Evolutionary conservation across 139 green algal species (phyloP), one percentile per base, ranked within the genome.

Genomic region (Chlorella sp.): DNA sequence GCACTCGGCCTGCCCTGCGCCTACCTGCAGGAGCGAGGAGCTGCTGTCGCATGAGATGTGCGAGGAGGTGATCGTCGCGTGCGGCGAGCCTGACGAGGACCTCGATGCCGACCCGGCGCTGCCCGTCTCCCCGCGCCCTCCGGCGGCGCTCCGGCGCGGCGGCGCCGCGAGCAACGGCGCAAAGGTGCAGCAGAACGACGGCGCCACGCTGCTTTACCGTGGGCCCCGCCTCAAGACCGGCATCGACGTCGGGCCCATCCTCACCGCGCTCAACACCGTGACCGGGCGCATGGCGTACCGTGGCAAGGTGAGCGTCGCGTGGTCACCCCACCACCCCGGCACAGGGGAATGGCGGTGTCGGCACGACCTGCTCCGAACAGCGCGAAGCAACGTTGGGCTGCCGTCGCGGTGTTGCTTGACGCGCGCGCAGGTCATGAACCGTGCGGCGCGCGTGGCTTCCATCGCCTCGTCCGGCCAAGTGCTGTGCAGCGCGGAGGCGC

Each of bases 251-350:
- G 76, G 76, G 0, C 26, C 62, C 55, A 70, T 73, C 31, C 65
- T 81, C 34, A 64, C 70, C 30, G 36, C 42, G 35, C 65, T 81
- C 35, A 70, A 81, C 76, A 74, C 76, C 35, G 71, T 77, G 33
- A 81, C 76, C 2, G 76, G 76, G 35, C 76, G 76, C 70, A 81
- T 81, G 76, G 71, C 76, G 3, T 81, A 81, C 51, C 64, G 76
- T 5, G 76, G 76, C 35, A 76, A 72, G 63, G 63, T 77, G 30
- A 50, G n/a, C n/a, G n/a, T n/a, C n/a, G n/a, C n/a, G n/a, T 55
- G 42, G 10, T 10, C 42, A 55, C 42, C 42, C 17, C 17, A 26
- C 17, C 10, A 10, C 10, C 42, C 10, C 17, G 42, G 42, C 42
- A 55, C 42, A 26, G 10, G 42, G 42, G 17, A 17, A 10, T 17